Evolutionary conservation across 495 filamentous ascomycete genomes (phyloP), one percentile per base, ranked within the genome.

Genomic region (Chaetomium fimeti): DNA sequence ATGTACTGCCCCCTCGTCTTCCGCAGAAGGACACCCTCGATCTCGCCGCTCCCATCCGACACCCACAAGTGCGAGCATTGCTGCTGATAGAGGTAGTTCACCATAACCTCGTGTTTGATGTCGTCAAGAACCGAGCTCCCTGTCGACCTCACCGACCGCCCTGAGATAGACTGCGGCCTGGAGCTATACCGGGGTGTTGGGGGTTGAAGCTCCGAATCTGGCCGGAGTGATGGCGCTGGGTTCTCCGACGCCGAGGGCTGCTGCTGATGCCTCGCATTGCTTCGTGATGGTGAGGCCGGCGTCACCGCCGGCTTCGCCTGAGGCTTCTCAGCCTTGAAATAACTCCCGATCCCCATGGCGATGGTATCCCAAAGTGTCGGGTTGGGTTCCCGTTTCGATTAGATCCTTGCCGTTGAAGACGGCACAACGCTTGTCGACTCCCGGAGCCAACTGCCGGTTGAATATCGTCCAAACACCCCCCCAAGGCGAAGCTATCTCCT

Each of bases 81-180:
- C 71, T 91, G 89, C 69, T 92, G 89, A 74, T 89, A 89, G 27
- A 92, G 79, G 67, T 88, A 91, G 70, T 89, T 91, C 47, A 88
- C 89, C 89, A 92, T 92, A 61, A 92, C 87, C 70, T 91, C 89
- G 71, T 90, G 88, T 70, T 89, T 91, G 71, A 92, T 90, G 65
- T 91, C 88, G 62, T 90, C 88, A 25, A 89, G 68, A 59, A 88
- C 77, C 20, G 86, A 87, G 66, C 81, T 85, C 27, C 74, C 74
- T 18, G 67, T 74, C 11, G 83, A 85, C 54, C 75, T 72, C 43
- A 75, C 69, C 43, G 79, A 79, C 20, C 72, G 74, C 2, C 67
- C 75, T 1, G 83, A 84, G 42, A 81, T 64, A 0, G 85, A 87
- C 55, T 78, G 77, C 66, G 82, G 78, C 27, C 84, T 78, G 16